These are phyloP conservation scores for Saturnispora quitensis DNA, from an alignment of 805 yeast genomes.

Conservation along the genomic window DNA sequence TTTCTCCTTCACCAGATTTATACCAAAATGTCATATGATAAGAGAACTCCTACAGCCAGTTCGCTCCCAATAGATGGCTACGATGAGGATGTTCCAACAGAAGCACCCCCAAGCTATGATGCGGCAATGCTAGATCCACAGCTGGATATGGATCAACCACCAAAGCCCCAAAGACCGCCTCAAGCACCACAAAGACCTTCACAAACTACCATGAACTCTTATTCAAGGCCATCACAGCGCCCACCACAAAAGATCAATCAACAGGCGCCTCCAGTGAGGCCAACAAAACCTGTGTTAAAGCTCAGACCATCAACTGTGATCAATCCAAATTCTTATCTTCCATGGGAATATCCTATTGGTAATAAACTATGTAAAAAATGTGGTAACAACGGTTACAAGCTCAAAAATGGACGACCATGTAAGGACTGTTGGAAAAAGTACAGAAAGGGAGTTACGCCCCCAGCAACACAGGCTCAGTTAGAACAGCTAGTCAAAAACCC, in stretches of 20 bases:
- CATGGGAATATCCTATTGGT: constrained; percentile 55
- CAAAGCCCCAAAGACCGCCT: constrained; percentile 1
- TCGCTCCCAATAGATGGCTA: constrained; percentile 10
- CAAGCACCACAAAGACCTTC: constrained; percentile 5
- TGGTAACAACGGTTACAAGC: constrained; percentile 58
- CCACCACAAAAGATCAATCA: constrained; percentile 5
- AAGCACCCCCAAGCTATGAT: constrained; percentile 39
- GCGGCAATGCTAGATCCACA: constrained; percentile 27
- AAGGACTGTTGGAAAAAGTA: constrained; percentile 61
- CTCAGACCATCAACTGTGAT: constrained; percentile 11
- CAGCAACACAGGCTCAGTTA: constrained; percentile 15
- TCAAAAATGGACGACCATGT: constrained; percentile 56
- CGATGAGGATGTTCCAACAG: constrained; percentile 13
- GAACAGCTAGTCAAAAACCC: constrained; percentile 11
- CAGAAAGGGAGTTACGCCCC: constrained; percentile 20
- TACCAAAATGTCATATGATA: not conserved
- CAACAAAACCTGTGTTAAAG: not conserved
- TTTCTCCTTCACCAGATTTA: not conserved
- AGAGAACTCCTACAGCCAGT: constrained; percentile 6
- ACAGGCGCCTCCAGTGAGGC: not conserved
- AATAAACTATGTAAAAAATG: constrained; percentile 60
- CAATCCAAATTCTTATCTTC: constrained; percentile 36
- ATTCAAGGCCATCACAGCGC: constrained; percentile 2
- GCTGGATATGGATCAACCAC: constrained; percentile 1
- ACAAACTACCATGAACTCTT: constrained; percentile 5